These are phyloP conservation scores for Candolleomyces eurysporus DNA, from an alignment of 768 basidiomycete genomes.

Conservation along the genomic window DNA sequence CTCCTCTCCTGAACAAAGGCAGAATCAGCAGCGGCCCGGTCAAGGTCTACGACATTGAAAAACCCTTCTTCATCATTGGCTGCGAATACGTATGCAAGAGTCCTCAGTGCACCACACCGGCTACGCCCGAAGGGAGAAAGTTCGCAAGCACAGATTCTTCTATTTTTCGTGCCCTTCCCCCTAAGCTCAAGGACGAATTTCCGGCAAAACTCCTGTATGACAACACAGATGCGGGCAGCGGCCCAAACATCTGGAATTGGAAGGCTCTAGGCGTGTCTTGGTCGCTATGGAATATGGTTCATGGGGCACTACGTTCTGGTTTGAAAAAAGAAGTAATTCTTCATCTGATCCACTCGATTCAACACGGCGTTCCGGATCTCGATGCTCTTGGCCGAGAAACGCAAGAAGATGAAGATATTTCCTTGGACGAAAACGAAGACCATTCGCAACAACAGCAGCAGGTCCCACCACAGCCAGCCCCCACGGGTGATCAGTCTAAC, in stretches of 20 bases:
- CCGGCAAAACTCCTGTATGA: conserved; percentile 61
- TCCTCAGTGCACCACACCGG: conserved; percentile 40
- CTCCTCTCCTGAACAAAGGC: conserved; percentile 62
- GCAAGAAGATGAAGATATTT: conserved; percentile 7
- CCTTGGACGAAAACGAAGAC: conserved; percentile 6
- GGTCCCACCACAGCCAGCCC: background rate
- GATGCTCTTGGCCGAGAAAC: background rate
- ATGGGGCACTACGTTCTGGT: conserved; percentile 55
- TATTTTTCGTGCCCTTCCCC: conserved; percentile 68
- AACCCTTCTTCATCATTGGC: conserved; percentile 83
- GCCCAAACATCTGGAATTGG: conserved; percentile 73
- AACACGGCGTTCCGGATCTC: conserved; percentile 48
- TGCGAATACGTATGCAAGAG: conserved; percentile 74
- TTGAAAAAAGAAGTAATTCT: conserved; percentile 62
- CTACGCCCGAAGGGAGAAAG: conserved; percentile 53
- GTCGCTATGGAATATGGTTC: conserved; percentile 72
- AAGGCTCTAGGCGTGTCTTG: conserved; percentile 69
- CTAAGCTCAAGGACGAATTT: conserved; percentile 69
- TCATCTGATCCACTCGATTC: conserved; percentile 55
- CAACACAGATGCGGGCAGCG: conserved; percentile 56
- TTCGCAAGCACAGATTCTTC: conserved; percentile 73
- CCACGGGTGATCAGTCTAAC: background rate
- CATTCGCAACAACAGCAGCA: conserved; percentile 9
- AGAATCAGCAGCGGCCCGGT: conserved; percentile 72
- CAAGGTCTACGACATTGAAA: conserved; percentile 77